Conservation (phyloP, 495 filamentous ascomycete species). For the Choiromyces venosus region DNA sequence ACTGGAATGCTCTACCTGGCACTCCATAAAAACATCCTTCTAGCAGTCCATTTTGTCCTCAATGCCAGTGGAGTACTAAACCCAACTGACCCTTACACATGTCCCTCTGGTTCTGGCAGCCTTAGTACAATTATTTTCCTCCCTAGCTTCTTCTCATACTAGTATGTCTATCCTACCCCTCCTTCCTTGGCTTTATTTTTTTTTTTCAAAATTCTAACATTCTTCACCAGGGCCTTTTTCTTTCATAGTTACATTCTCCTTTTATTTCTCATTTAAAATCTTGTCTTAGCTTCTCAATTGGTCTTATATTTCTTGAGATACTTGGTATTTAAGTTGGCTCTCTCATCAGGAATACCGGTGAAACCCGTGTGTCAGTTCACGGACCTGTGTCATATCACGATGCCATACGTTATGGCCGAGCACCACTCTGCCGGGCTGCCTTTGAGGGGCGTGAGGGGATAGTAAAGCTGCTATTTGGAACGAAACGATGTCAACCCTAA, state of each 20-base stretch:
- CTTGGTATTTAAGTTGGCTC: not conserved
- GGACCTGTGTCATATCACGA: slow-evolving; percentile 1
- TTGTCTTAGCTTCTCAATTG: not conserved
- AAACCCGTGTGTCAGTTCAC: slow-evolving; percentile 4
- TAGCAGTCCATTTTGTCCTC: not conserved
- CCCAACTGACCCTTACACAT: not conserved
- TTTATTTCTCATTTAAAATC: not conserved
- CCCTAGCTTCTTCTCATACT: not conserved
- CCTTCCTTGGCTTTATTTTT: not conserved
- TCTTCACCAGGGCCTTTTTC: not conserved
- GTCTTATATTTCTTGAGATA: not conserved
- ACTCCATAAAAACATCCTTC: not conserved
- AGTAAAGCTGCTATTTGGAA: no score
- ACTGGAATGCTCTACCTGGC: not conserved
- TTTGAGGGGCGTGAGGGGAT: no score
- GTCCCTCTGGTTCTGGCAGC: not conserved
- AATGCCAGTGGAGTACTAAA: not conserved
- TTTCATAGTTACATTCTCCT: not conserved
- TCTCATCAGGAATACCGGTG: not conserved
- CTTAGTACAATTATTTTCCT: not conserved
- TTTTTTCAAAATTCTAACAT: not conserved
- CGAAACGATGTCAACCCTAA: no score
- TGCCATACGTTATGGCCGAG: not conserved
- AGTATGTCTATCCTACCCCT: not conserved
- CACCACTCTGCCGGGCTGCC: no score